Percentiles rank a stretch among this genome's conserved stretches.
phyloP scores from a whole-genome alignment of 2,329 filamentous ascomycete genomes.

The Dactylonectria macrodidyma region DNA sequence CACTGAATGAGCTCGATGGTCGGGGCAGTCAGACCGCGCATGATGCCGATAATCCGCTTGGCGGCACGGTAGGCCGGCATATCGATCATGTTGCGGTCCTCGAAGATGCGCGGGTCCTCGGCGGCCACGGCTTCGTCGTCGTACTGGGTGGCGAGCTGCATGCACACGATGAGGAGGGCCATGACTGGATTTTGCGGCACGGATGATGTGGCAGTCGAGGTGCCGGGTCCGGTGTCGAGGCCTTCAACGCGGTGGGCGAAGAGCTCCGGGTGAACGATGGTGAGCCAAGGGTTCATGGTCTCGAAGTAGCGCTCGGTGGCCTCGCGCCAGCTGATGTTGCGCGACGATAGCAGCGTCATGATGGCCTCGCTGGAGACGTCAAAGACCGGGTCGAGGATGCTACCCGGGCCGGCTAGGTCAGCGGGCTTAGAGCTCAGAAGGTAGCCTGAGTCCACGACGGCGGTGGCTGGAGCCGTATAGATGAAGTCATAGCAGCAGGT shows the following conservation, averaged over 20 bases:
- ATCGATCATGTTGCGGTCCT: slow-evolving; percentile 57
- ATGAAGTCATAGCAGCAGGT: slow-evolving; percentile 56
- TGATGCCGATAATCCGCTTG: slow-evolving; percentile 56
- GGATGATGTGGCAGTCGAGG: neutral
- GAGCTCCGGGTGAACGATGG: slow-evolving; percentile 57
- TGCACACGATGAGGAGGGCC: slow-evolving; percentile 59
- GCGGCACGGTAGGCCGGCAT: slow-evolving; percentile 56
- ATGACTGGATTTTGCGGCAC: slow-evolving; percentile 47
- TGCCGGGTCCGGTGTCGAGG: slow-evolving; percentile 10
- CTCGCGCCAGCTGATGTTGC: slow-evolving; percentile 56
- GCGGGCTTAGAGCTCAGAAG: slow-evolving; percentile 43
- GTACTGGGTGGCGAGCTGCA: slow-evolving; percentile 58
- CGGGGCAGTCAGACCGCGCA: slow-evolving; percentile 54
- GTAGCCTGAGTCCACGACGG: slow-evolving; percentile 50
- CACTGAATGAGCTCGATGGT: slow-evolving; percentile 59
- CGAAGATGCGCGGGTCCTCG: slow-evolving; percentile 41
- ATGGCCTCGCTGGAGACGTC: slow-evolving; percentile 56
- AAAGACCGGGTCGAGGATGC: slow-evolving; percentile 50
- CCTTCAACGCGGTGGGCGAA: slow-evolving; percentile 52
- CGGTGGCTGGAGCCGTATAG: slow-evolving; percentile 53
- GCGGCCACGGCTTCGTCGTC: slow-evolving; percentile 54
- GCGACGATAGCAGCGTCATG: slow-evolving; percentile 55
- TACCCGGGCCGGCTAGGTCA: slow-evolving; percentile 38
- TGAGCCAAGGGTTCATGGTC: slow-evolving; percentile 60
- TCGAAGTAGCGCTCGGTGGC: slow-evolving; percentile 57